Percentiles rank a stretch among this genome's conserved stretches.
phyloP scores from a whole-genome alignment of 2,329 filamentous ascomycete genomes.

The Rutstroemia sydowiana region DNA sequence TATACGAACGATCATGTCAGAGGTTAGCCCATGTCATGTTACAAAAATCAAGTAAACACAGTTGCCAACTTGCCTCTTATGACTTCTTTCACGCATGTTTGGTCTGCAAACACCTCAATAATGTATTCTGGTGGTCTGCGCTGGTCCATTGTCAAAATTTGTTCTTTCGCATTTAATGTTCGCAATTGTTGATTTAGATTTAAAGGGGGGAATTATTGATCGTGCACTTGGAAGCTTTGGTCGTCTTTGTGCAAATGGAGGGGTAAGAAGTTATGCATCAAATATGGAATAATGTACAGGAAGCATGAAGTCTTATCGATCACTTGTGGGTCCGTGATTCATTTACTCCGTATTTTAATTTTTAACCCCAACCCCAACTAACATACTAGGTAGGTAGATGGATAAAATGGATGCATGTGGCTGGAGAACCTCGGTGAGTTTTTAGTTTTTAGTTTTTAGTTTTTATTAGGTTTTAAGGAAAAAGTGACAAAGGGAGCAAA shows the following conservation, averaged over 20 bases:
- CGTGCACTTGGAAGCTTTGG: slow-evolving; percentile 4
- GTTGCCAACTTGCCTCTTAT: slow-evolving; percentile 62
- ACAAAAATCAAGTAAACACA: slow-evolving; percentile 3
- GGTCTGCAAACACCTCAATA: slow-evolving; percentile 89
- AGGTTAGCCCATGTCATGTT: not conserved
- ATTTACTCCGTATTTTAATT: too few species aligned
- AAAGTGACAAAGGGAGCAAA: slow-evolving; percentile 6
- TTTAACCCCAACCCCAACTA: too few species aligned
- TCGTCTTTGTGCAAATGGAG: slow-evolving; percentile 11
- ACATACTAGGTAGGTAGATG: too few species aligned
- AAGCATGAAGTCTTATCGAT: slow-evolving; percentile 5
- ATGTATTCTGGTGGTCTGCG: slow-evolving; percentile 76
- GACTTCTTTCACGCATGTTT: slow-evolving; percentile 81
- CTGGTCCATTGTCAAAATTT: slow-evolving; percentile 46
- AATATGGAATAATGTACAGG: not conserved
- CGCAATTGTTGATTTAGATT: slow-evolving; percentile 1
- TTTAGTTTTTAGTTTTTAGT: too few species aligned
- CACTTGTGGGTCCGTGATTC: not conserved
- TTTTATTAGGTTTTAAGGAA: too few species aligned
- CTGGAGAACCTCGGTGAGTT: slow-evolving; percentile 1
- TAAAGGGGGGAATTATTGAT: not conserved
- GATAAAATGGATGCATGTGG: slow-evolving; percentile 8
- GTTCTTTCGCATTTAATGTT: slow-evolving; percentile 5
- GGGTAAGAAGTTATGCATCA: slow-evolving; percentile 10
- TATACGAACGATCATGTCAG: slow-evolving; percentile 32